Evolutionary conservation across 2,329 filamentous ascomycete genomes (phyloP).

Genomic region (Penicillium crustosum): DNA sequence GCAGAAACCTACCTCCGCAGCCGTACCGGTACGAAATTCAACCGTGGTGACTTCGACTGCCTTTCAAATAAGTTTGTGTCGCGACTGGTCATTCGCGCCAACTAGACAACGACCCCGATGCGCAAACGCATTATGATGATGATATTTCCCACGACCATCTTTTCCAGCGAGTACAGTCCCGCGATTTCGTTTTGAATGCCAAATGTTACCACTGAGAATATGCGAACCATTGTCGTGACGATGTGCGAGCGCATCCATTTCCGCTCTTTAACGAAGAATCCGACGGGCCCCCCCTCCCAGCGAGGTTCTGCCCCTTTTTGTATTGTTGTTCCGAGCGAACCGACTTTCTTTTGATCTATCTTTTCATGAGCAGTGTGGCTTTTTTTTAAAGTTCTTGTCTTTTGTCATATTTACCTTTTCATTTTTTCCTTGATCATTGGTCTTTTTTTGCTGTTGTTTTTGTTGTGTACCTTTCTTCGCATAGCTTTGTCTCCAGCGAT

Average conservation of each 20-base stretch:
- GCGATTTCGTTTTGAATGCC: constrained; percentile 17
- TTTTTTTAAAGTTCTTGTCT: constrained; percentile 3
- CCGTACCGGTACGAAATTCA: constrained; percentile 77
- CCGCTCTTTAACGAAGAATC: constrained; percentile 19
- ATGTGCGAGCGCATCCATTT: constrained; percentile 24
- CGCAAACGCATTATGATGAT: constrained; percentile 29
- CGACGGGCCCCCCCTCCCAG: constrained; percentile 11
- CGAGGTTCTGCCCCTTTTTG: constrained; percentile 13
- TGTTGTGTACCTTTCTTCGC: constrained; percentile 41
- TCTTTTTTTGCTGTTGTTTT: constrained; percentile 28
- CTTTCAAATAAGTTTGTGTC: constrained; percentile 97
- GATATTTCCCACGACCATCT: constrained; percentile 23
- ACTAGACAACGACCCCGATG: constrained; percentile 53
- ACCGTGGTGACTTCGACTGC: constrained; percentile 89
- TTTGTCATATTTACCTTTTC: constrained; percentile 33
- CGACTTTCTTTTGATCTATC: constrained; percentile 26
- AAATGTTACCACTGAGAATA: constrained; percentile 28
- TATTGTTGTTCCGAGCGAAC: constrained; percentile 19
- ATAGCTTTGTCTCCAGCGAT: constrained; percentile 39
- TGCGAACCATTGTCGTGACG: constrained; percentile 25
- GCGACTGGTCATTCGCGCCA: constrained; percentile 92
- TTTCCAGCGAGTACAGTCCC: constrained; percentile 20
- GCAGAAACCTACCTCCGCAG: constrained; percentile 82
- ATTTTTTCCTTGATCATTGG: constrained; percentile 23
- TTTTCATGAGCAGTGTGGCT: constrained; percentile 17